These are phyloP conservation scores for Pseudogymnoascus sp. DNA, from an alignment of 2,329 filamentous ascomycete genomes.

Conservation along the genomic window DNA sequence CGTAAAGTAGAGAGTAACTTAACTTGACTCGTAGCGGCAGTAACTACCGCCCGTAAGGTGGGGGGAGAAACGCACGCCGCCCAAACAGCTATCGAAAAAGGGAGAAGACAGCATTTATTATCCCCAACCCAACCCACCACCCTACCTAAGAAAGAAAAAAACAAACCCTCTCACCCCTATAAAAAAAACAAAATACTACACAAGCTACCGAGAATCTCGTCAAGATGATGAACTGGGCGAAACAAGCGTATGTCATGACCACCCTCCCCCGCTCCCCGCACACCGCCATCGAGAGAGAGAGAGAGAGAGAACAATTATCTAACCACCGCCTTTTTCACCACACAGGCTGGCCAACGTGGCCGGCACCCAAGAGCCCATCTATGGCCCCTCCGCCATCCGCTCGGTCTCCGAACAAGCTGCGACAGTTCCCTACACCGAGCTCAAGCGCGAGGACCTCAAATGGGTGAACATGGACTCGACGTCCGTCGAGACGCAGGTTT, in stretches of 20 bases:
- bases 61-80: not conserved
- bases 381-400: slow-evolving; percentile 80
- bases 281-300: slow-evolving; percentile 13
- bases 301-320: slow-evolving; percentile 12
- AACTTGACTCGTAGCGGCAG: not conserved
- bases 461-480: slow-evolving; percentile 80
- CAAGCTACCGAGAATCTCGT: slow-evolving; percentile 8
- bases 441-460: slow-evolving; percentile 69
- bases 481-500: slow-evolving; percentile 88
- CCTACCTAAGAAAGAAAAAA: slow-evolving; percentile 4
- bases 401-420: slow-evolving; percentile 77
- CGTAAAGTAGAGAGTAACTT: not conserved
- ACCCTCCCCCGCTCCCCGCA: slow-evolving; percentile 14
- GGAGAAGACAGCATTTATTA: not conserved
- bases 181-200: not conserved
- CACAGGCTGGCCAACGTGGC: slow-evolving; percentile 68
- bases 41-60: not conserved
- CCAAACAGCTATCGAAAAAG: not conserved
- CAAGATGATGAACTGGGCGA: slow-evolving; percentile 89
- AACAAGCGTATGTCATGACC: slow-evolving; percentile 64
- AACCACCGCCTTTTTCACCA: slow-evolving; percentile 18
- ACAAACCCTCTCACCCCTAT: slow-evolving; percentile 8
- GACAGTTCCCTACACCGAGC: slow-evolving; percentile 71
- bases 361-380: slow-evolving; percentile 93
- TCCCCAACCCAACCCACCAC: slow-evolving; percentile 9